Conservation (phyloP, 2,329 filamentous ascomycete genomes). For the Cercospora sp. region DNA sequence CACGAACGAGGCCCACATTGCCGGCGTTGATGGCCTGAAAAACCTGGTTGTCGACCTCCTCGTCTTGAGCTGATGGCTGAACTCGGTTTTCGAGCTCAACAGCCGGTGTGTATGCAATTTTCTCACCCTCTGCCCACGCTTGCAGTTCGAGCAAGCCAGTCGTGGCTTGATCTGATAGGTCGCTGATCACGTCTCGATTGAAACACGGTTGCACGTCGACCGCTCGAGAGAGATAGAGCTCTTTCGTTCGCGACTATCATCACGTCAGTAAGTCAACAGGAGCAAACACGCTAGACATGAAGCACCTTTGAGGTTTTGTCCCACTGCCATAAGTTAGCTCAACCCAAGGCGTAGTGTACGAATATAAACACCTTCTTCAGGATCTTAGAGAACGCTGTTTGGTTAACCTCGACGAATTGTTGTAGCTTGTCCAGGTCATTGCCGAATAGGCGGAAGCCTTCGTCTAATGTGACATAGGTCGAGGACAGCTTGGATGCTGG, state of each 20-base stretch:
- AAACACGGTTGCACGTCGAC: slow-evolving; percentile 98
- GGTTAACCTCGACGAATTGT: slow-evolving; percentile 98
- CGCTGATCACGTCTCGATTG: slow-evolving; percentile 94
- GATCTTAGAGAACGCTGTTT: slow-evolving; percentile 96
- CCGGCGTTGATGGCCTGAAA: slow-evolving; percentile 83
- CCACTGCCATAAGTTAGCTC: slow-evolving; percentile 62
- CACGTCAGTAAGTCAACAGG: slow-evolving; percentile 25
- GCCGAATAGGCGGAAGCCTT: slow-evolving; percentile 96
- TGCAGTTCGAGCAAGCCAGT: slow-evolving; percentile 93
- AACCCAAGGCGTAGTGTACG: slow-evolving; percentile 23
- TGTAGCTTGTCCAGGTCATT: slow-evolving; percentile 93
- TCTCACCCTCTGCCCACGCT: slow-evolving; percentile 95
- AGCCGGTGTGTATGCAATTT: slow-evolving; percentile 65
- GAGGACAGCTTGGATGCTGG: slow-evolving; percentile 83
- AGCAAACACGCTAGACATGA: slow-evolving; percentile 21
- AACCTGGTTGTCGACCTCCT: slow-evolving; percentile 86
- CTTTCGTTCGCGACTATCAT: slow-evolving; percentile 84
- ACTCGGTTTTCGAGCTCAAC: slow-evolving; percentile 37
- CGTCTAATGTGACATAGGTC: slow-evolving; percentile 90
- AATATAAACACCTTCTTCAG: slow-evolving; percentile 73
- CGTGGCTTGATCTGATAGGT: slow-evolving; percentile 93
- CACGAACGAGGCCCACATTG: slow-evolving; percentile 73
- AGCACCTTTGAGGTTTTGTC: slow-evolving; percentile 93
- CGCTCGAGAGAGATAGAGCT: slow-evolving; percentile 90
- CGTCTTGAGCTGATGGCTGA: slow-evolving; percentile 65